Evolutionary conservation across 306 rosid species (phyloP).

Genomic region (Hippophae gyantsensis): DNA sequence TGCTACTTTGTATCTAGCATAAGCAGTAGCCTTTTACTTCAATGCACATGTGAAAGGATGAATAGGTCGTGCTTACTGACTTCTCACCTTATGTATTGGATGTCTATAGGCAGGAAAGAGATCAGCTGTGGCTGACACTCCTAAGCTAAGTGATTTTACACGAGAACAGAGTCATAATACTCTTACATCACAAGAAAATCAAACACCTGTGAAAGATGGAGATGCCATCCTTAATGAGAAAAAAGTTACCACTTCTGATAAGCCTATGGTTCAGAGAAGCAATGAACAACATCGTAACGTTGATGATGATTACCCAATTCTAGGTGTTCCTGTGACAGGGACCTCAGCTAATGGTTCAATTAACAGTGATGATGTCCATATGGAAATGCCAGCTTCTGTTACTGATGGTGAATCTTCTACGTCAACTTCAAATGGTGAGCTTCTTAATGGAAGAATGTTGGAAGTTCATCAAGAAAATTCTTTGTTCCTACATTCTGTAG

Average conservation of each 20-base stretch:
- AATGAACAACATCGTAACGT: slow-evolving; percentile 26
- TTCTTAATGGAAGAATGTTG: slow-evolving; percentile 29
- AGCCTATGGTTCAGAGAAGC: slow-evolving; percentile 27
- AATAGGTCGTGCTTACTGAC: background rate
- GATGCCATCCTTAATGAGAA: slow-evolving; percentile 31
- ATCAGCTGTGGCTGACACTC: slow-evolving; percentile 20
- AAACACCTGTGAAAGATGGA: slow-evolving; percentile 31
- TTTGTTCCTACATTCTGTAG: slow-evolving; percentile 22
- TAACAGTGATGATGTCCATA: slow-evolving; percentile 30
- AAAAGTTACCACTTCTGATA: slow-evolving; percentile 26
- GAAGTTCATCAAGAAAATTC: slow-evolving; percentile 39
- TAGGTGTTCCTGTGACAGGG: slow-evolving; percentile 28
- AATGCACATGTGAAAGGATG: background rate
- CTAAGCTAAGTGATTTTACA: slow-evolving; percentile 22
- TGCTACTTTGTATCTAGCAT: slow-evolving; percentile 9
- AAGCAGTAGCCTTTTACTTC: background rate
- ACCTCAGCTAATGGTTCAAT: slow-evolving; percentile 27
- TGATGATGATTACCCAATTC: slow-evolving; percentile 24
- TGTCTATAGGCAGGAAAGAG: slow-evolving; percentile 47
- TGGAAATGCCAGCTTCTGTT: slow-evolving; percentile 27
- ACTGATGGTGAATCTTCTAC: slow-evolving; percentile 31
- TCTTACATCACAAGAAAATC: slow-evolving; percentile 25
- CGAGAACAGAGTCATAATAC: slow-evolving; percentile 30
- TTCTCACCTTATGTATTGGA: slow-evolving; percentile 9
- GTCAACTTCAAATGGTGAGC: slow-evolving; percentile 36